These are phyloP conservation scores for Xanthoconium separans DNA, from an alignment of 1,284 basidiomycete genomes.

Conservation along the genomic window DNA sequence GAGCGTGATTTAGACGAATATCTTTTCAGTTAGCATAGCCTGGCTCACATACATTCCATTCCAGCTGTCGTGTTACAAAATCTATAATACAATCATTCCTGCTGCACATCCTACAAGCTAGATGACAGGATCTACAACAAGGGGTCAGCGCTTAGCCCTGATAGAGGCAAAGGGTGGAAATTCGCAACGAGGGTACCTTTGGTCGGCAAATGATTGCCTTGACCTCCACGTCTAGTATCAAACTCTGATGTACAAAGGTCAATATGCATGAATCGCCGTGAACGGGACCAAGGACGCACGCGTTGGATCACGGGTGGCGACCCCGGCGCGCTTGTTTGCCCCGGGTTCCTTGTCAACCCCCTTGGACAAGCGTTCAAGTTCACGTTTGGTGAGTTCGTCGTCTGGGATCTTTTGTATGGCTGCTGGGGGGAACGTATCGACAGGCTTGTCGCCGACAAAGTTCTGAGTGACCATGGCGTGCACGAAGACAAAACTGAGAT, in stretches of 20 bases:
- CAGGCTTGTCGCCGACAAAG: slow-evolving; percentile 22
- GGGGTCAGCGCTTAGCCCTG: not conserved
- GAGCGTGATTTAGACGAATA: too few relatives aligned
- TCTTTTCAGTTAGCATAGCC: too few relatives aligned
- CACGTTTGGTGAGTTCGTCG: slow-evolving; percentile 12
- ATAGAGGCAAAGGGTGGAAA: too few relatives aligned
- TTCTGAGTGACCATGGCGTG: slow-evolving; percentile 15
- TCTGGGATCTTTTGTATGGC: slow-evolving; percentile 20
- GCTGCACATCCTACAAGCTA: not conserved
- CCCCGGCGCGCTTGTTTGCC: slow-evolving; percentile 20
- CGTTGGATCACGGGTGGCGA: slow-evolving; percentile 18
- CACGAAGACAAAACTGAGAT: not conserved
- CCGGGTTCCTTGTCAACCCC: slow-evolving; percentile 10
- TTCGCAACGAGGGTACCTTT: not conserved
- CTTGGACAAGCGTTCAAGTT: slow-evolving; percentile 11
- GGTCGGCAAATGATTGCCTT: slow-evolving; percentile 1
- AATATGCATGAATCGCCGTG: too few relatives aligned
- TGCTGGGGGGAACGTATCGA: slow-evolving; percentile 15
- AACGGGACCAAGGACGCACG: slow-evolving; percentile 1
- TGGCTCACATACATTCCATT: too few relatives aligned
- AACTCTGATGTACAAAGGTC: slow-evolving; percentile 6
- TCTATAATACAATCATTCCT: not conserved
- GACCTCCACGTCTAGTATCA: slow-evolving; percentile 13
- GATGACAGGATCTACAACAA: not conserved
- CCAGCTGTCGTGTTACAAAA: not conserved